Evolutionary conservation across 176 grass and related monocot species (phyloP), one percentile per base, ranked within the genome.

Genomic region (Miscanthus lutarioriparius): DNA sequence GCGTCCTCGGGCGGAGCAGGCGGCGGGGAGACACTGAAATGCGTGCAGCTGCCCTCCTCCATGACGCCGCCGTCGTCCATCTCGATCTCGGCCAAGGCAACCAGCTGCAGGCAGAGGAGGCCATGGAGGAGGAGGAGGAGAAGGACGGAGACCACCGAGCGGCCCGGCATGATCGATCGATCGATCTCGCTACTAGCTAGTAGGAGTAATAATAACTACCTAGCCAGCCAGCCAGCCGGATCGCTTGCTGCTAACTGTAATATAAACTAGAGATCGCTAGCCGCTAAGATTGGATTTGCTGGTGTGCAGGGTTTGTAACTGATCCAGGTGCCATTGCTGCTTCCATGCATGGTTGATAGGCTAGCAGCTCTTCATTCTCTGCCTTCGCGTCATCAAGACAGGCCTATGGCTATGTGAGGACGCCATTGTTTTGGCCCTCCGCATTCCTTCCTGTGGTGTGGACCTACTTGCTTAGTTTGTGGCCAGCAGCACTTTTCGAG

Each of bases 91-190:
- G 12, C 44, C 7, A 47, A 2, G 19, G 30, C 27, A 17, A 10
- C 27, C 64, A n/a, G 30, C 44, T 15, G 76, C 58, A 6, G 63
- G n/a, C 26, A 2, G 70, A 83, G 68, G 73, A 72, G 38, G 70
- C 83, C 75, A 86, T 69, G 76, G 92, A 91, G 48, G 77, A 10
- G 41, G 27, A 90, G 74, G 82, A 92, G 8, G 74, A 81, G 33
- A 35, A 35, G 3, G 53, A 82, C 1, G 56, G 81, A 11, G 54
- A 38, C 41, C 78, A 63, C 32, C 74, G 74, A 65, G 61, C 62
- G 39, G 76, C 56, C 35, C 40, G 47, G 78, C 76, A 81, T 63
- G 6, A 81, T 53, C 25, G 23, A 63, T 63, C 23, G 59, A 35
- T 19, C 64, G 27, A 66, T 27, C 62, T 30, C 33, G 14, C 62